Evolutionary conservation across 2,329 filamentous ascomycete species (phyloP), one percentile per base, ranked within the genome.

Genomic region (Lecanosticta acicola): DNA sequence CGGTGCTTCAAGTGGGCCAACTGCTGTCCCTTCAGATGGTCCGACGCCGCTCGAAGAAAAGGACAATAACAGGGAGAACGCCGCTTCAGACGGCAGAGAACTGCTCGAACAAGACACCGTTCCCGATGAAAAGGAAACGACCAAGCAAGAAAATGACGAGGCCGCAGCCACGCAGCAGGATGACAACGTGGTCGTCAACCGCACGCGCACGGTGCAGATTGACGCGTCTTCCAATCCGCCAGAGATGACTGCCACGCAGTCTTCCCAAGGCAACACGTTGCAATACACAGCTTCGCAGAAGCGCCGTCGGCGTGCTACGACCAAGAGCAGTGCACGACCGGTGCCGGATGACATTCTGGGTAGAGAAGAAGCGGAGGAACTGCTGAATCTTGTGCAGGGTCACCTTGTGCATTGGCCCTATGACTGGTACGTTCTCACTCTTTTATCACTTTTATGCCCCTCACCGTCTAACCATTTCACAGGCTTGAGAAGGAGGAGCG

Each of bases 391-490:
- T 71, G 78, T 93, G 19, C 91, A 97, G 66, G 93, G 93, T 1
- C 83, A 90, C 64, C 67, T 98, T 42, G 90, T 98, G 19, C 73
- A 87, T 53, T 98, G 94, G 74, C 93, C 93, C 4, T 95, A 97
- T 67, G 88, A 98, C 61, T 98, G 94, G 80, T 78, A 65, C 56
- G 72, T 66, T 32, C 29, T 39, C 11, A 29, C 24, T 7, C 24
- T 29, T 5, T 11, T 7, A 29, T 11, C 11, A 11, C 5, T 29
- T 24, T 26, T 17, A n/a, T 16, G 5, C n/a, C 14, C n/a, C 11
- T 40, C 46, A 43, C 46, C n/a, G n/a, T n/a, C n/a, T 57, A 43
- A 58, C 51, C 26, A 2, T 33, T 26, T n/a, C 11, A 32, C 51
- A 78, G 75, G 89, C 79, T 95, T 43, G 79, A 85, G 58, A 85